A percentile compares a stretch with the other conserved stretches of the same genome.
phyloP scores from a whole-genome alignment of 2,329 filamentous ascomycete species.

The Epichloe bromicola region DNA sequence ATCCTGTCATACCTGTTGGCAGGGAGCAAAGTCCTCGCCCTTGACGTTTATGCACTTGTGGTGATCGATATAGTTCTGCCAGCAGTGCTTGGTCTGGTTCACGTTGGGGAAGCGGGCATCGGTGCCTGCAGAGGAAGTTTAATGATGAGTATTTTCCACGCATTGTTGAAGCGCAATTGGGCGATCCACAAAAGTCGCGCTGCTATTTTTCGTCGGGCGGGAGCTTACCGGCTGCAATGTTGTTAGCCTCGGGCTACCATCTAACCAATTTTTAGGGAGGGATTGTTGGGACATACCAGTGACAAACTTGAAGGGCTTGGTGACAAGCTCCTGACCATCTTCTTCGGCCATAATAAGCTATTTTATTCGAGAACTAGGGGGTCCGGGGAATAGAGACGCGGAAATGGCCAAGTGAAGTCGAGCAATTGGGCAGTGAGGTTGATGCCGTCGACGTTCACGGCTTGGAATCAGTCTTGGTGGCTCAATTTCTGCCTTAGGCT shows the following conservation, averaged over 20 bases:
- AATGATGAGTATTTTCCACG: slow-evolving; percentile 6
- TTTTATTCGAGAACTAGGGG: slow-evolving; percentile 18
- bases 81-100: slow-evolving; percentile 99
- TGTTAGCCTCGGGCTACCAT: slow-evolving; percentile 29
- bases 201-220: slow-evolving; percentile 9
- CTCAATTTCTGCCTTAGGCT: slow-evolving; percentile 27
- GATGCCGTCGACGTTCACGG: slow-evolving; percentile 22
- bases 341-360: slow-evolving; percentile 74
- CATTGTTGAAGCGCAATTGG: slow-evolving; percentile 14
- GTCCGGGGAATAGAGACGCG: slow-evolving; percentile 2
- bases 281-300: slow-evolving; percentile 60
- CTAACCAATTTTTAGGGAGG: slow-evolving; percentile 23
- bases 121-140: slow-evolving; percentile 51
- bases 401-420: slow-evolving; percentile 13
- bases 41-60: slow-evolving; percentile 99
- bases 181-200: slow-evolving; percentile 11
- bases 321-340: slow-evolving; percentile 61
- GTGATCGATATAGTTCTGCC: slow-evolving; percentile 99
- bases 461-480: slow-evolving; percentile 26
- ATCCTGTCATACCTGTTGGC: slow-evolving; percentile 63
- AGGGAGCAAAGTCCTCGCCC: slow-evolving; percentile 95
- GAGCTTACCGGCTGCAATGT: slow-evolving; percentile 31
- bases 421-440: slow-evolving; percentile 1
- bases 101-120: slow-evolving; percentile 97
- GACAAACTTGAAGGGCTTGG: slow-evolving; percentile 99